Base-by-base conservation (phyloP, 2,329 filamentous ascomycete genomes). In the Gaeumannomyces sp. region DNA sequence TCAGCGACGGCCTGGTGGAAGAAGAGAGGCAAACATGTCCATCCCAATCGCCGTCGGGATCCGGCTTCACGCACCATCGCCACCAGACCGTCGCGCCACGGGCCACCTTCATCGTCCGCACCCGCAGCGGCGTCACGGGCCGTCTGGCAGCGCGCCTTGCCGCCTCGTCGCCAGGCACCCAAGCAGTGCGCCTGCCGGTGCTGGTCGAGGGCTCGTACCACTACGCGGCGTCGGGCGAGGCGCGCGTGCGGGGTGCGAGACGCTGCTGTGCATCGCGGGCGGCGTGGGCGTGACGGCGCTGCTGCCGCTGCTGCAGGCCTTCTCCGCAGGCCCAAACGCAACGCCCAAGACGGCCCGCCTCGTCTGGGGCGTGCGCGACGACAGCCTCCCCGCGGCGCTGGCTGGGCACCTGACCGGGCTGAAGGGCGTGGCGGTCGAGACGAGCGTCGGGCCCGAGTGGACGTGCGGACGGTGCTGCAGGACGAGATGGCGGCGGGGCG, bases 241-340 rank as follows among this genome's bases (percentile, higher is more conserved):
- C 63, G 4, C 67, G 72, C 25, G 66, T 75, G 7, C 63, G 67
- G 67, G 70, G 11, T 75, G 72, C 66, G 68, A 67, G 0, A 69
- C 66, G 2, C 53, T 74, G 2, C n/a, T 76, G 0, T 72, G 69
- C 58, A 70, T 76, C 13, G 73, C 73, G 0, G 74, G 75, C 16
- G 75, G 74, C 6, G 73, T 76, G 0, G 73, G 73, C 25, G 70
- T 76, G 14, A 74, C 72, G 3, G 72, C 72, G 8, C 67, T 74
- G 19, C 65, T 76, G 19, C 71, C 75, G 2, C 65, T 71, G 22
- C 68, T 74, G 5, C 67, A 67, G 3, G 59, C 6, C 2, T n/a
- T 56, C 22, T 60, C 16, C 16, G 8, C 59, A 1, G 16, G 11
- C 59, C 4, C 25, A 2, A 22, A 59, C 6, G 66, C 65, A 16